Evolutionary conservation across 2,329 filamentous ascomycete species (phyloP), one percentile per base, ranked within the genome.

Genomic region (Aspergillus phoenicis): DNA sequence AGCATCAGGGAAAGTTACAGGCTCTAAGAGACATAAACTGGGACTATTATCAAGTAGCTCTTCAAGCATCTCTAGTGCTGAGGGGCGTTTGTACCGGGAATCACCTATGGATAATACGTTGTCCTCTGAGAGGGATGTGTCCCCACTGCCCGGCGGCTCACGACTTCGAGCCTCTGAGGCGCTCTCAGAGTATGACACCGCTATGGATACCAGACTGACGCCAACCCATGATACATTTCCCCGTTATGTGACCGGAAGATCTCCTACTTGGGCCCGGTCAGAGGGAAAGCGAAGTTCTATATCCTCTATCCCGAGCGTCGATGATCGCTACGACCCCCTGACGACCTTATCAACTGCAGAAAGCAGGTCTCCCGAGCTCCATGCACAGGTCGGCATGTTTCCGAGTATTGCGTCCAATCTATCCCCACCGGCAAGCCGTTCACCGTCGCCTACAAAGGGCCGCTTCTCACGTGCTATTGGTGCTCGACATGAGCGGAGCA

Each of bases 391-490:
- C 39, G 75, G 78, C 1, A 80, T 84, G 33, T 82, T 89, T 55
- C 85, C 86, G 4, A 83, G 83, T 11, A 84, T 88, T 62, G 84
- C 84, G 22, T 82, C 85, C 64, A 87, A 90, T 59, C 73, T 89
- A 8, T 90, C 89, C 3, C 84, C 87, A 1, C 79, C 83, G 3
- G 81, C 81, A 7, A 91, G 88, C 68, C 84, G 89, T 24, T 82
- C 85, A 1, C 80, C 81, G 2, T 91, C 90, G 6, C 89, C 89
- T 30, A 78, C 80, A 0, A 84, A 87, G 55, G 89, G 86, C 57
- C 83, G 85, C 0, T 69, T 78, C 28, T 68, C 73, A 4, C 73
- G 75, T n/a, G 70, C 81, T 11, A 77, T 78, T 33, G 75, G 69
- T 17, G 72, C 80, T 33, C 75, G 75, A 11, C 75, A 73, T 52